Evolutionary conservation across 148 eudicot genomes (phyloP).

Genomic region (Spergularia bocconei): DNA sequence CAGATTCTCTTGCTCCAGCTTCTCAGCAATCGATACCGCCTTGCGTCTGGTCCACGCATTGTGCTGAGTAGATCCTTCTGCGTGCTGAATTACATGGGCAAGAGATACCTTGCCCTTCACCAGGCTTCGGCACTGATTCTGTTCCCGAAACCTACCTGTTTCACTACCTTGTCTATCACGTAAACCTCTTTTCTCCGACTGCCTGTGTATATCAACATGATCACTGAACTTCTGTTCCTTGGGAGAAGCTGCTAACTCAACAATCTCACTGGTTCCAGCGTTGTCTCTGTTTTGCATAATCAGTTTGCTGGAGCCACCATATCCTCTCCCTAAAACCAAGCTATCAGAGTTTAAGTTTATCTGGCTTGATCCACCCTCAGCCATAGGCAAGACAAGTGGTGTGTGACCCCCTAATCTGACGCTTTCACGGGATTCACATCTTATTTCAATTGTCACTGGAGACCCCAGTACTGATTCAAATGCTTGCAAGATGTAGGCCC

Average conservation of each 20-base stretch:
- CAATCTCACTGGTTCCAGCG: conserved; percentile 61
- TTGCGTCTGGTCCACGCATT: conserved; percentile 86
- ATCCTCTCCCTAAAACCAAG: conserved; percentile 23
- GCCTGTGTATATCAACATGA: conserved; percentile 30
- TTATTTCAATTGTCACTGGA: conserved; percentile 77
- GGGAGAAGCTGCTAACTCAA: conserved; percentile 60
- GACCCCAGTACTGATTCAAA: conserved; percentile 81
- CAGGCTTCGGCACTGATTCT: conserved; percentile 58
- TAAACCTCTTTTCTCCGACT: conserved; percentile 27
- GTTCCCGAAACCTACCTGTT: conserved; percentile 38
- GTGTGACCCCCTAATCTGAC: conserved; percentile 29
- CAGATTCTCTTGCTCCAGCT: conserved; percentile 96
- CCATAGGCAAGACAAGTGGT: conserved; percentile 35
- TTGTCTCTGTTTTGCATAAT: conserved; percentile 27
- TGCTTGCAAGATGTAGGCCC: conserved; percentile 72
- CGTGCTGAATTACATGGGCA: conserved; percentile 87
- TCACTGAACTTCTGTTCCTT: conserved; percentile 34
- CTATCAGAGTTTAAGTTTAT: conserved; percentile 24
- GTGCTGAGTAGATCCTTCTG: conserved; percentile 60
- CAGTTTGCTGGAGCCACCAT: conserved; percentile 29
- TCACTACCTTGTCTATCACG: conserved; percentile 31
- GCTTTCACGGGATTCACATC: conserved; percentile 54
- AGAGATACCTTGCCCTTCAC: conserved; percentile 86
- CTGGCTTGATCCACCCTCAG: conserved; percentile 34
- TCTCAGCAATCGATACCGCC: conserved; percentile 92